phyloP scores from a whole-genome alignment of 768 basidiomycete genomes.

The Suillus fuscotomentosus region DNA sequence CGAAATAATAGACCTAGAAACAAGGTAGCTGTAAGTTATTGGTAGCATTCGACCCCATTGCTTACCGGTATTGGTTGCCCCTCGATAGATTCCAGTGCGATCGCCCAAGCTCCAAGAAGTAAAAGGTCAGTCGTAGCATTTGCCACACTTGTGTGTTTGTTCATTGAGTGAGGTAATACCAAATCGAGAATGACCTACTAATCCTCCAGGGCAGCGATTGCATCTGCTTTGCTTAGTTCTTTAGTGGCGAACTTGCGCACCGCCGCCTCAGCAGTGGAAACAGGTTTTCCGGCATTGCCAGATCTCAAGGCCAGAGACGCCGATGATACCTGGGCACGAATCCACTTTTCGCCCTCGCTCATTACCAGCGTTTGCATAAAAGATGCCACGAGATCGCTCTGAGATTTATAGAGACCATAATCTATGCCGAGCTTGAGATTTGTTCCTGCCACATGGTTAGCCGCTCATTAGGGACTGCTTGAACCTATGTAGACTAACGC shows the following conservation, averaged over 20 bases:
- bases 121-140: slow-evolving; percentile 88
- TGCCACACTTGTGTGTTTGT: slow-evolving; percentile 55
- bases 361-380: slow-evolving; percentile 95
- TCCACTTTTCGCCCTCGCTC: slow-evolving; percentile 94
- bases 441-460: slow-evolving; percentile 63
- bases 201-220: slow-evolving; percentile 84
- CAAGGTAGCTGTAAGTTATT: not conserved
- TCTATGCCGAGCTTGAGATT: slow-evolving; percentile 94
- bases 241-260: slow-evolving; percentile 86
- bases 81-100: slow-evolving; percentile 54
- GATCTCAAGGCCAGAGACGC: slow-evolving; percentile 69
- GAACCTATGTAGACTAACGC: slow-evolving; percentile 66
- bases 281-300: slow-evolving; percentile 70
- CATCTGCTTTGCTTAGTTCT: slow-evolving; percentile 73
- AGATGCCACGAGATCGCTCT: slow-evolving; percentile 84
- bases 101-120: slow-evolving; percentile 79
- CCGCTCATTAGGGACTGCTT: slow-evolving; percentile 41
- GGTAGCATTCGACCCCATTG: not conserved
- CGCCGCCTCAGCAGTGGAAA: slow-evolving; percentile 68
- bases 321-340: slow-evolving; percentile 66
- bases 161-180: slow-evolving; percentile 2
- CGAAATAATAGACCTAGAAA: slow-evolving; percentile 79
- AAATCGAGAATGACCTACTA: slow-evolving; percentile 56
- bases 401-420: slow-evolving; percentile 75
- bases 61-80: slow-evolving; percentile 74